Base-by-base conservation (phyloP, 164 flowering plant species). In the Chimonanthus praecox region DNA sequence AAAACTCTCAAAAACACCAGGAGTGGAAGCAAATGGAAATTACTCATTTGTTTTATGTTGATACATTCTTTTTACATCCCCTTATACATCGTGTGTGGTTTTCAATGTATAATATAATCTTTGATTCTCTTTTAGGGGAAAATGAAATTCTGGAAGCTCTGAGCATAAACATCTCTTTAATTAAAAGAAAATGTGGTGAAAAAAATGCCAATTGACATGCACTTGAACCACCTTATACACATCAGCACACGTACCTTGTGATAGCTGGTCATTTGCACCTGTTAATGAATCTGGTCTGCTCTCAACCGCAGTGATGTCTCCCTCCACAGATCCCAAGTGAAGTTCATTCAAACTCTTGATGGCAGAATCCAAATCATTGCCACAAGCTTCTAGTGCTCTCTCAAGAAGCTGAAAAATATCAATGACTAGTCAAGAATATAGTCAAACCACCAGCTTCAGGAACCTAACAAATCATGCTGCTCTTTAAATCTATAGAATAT, bases 331-430 rank as follows among this genome's bases (percentile, higher is more conserved):
- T 47, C 84, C 87, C 51, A 83, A 67, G 54, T 76, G 64, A 68
- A 85, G 85, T 72, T 86, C 87, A 63, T 81, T 71, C 78, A 92
- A 77, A 65, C 84, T 79, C 77, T 80, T 86, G 77, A 88, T 84
- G 7, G 97, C 89, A 70, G 85, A 75, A 78, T 88, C 90, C 58
- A 92, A 47, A 80, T 92, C 94, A 84, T 85, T 73, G 51, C 85
- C 88, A 71, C 87, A 85, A 75, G 88, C 87, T 75, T 82, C 85
- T 13, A 90, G 71, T 11, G 88, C 82, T 72, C 82, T 84, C 84
- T 83, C 90, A 49, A 90, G 88, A 80, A 85, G 72, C 92, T 91
- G 84, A 58, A 72, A 74, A 67, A 2, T 7, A 4, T 15, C 47
- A 67, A 43, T 67, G 70, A 67, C 47, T 47, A 47, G 47, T 67